Evolutionary conservation across 2,329 filamentous ascomycete species (phyloP), one percentile per base, ranked within the genome.

Genomic region (Fusarium staphyleae): DNA sequence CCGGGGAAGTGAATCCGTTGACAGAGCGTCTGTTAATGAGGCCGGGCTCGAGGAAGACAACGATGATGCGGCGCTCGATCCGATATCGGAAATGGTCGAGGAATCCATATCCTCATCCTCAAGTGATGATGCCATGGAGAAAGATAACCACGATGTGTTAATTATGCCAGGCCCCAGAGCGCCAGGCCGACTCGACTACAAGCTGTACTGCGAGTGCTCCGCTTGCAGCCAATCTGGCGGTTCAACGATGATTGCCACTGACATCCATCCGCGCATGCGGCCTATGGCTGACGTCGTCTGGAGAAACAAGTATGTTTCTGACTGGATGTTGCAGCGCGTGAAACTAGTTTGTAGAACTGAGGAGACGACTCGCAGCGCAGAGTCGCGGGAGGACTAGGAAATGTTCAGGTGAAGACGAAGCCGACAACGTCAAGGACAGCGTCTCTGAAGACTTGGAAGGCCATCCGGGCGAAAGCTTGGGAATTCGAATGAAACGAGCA

Each of bases 141-240:
- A 32, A 30, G 34, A 43, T 26, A 22, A 44, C 39, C 45, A 52
- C 47, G 26, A 43, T 50, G 47, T 43, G 48, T 22, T 33, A 22
- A 35, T 34, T 33, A n/a, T 52, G 30, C 14, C 33, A 42, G 43
- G 46, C 54, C 45, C 30, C 29, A 24, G 43, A 28, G 35, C 51
- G 40, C 50, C 50, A 52, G 57, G 43, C 54, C 55, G 55, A 50
- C 32, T 49, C 46, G 40, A 59, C 60, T 52, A 63, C 62, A 52
- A 52, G 48, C 51, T 41, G 61, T 52, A 58, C 46, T 45, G 29
- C 44, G 14, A 47, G 52, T 55, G 47, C 54, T 50, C 39, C 47
- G 48, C 52, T 48, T 65, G 65, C 58, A 57, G 60, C 56, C 57
- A 60, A 57, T 52, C 57, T 57, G 65, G 55, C 62, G 55, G 42